Percentiles rank a stretch among this genome's conserved stretches.
Evolutionary conservation across 768 basidiomycete species (phyloP).

Genomic region (Rhizopogon vinicolor): DNA sequence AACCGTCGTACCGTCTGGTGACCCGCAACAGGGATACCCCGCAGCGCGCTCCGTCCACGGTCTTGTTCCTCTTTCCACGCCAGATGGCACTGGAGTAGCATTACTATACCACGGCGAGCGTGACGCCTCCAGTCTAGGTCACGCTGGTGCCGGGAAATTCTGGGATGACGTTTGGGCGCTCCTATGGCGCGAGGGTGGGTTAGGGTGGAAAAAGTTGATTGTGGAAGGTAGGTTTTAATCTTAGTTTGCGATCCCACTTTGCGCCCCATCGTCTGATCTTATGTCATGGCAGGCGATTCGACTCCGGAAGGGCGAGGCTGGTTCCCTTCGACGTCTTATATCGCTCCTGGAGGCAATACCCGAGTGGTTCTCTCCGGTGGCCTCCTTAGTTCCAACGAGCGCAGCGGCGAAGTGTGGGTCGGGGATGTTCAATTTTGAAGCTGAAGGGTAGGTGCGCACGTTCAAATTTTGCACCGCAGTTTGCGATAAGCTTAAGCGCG

Average conservation of each 20-base stretch:
- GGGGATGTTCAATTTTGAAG: constrained; percentile 24
- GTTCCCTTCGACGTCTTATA: constrained; percentile 31
- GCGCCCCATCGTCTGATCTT: neutral
- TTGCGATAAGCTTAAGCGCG: neutral
- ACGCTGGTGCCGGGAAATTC: constrained; percentile 36
- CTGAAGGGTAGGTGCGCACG: neutral
- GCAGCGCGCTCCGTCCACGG: constrained; percentile 32
- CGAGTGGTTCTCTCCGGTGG: constrained; percentile 36
- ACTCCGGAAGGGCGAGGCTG: constrained; percentile 36
- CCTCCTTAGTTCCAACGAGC: constrained; percentile 34
- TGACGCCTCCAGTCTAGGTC: constrained; percentile 30
- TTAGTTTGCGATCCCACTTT: neutral
- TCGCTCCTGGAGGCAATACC: constrained; percentile 15
- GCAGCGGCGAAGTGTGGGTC: constrained; percentile 38
- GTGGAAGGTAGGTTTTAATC: constrained; percentile 1
- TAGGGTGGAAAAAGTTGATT: constrained; percentile 24
- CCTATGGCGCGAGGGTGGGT: constrained; percentile 7
- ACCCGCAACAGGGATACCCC: constrained; percentile 24
- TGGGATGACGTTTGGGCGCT: constrained; percentile 36
- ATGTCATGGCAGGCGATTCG: neutral
- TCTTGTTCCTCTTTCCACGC: constrained; percentile 19
- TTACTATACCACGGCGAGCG: constrained; percentile 34
- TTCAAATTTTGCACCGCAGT: too few species aligned
- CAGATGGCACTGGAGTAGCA: constrained; percentile 14
- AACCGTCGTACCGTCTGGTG: constrained; percentile 17